Evolutionary conservation across 208 protist genomes (phyloP), one percentile per base, ranked within the genome.

Genomic region (Trypanosoma lewisi): DNA sequence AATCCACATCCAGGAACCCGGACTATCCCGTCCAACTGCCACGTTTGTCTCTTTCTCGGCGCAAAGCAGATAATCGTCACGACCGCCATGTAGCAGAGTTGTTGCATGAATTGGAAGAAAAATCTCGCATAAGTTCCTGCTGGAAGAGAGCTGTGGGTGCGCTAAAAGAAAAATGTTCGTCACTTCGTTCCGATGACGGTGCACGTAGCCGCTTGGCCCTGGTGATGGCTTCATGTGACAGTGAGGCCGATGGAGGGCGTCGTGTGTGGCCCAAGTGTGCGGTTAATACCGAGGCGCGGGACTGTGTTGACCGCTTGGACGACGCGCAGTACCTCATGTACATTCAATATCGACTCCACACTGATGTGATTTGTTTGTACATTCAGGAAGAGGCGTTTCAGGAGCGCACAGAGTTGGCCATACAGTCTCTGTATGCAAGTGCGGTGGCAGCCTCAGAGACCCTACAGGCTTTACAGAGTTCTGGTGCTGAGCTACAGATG

Each of bases 331-430:
- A 96, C 64, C 59, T 69, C 16, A 63, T 86, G 44, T 96, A 91
- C 55, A 71, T 92, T 42, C 89, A 93, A 70, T 96, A 93, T 71
- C 82, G 86, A 45, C 74, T 96, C 16, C 89, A 96, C 73, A 71
- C 82, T 2, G 83, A 91, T 59, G 77, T 87, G 16, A 54, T 96
- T 8, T 96, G 89, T 64, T 75, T 83, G 11, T 92, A 91, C 63
- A 71, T 92, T 45, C 78, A 92, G 56, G 86, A 93, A 59, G 86
- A 93, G 59, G 53, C 87, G 7, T 96, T 91, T 67, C 89, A 96
- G 55, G 73, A 96, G 69, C 86, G 87, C 60, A 96, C 89, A 7
- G 87, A 91, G 62, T 63, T 64, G 5, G 81, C 79, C 4, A 78
- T 95, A 17, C 74, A 75, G 28, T 71, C 74, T n/a, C 78, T 95